Base-by-base conservation (phyloP, 192 early-diverging fungal species). In the Umbelopsis vinacea region DNA sequence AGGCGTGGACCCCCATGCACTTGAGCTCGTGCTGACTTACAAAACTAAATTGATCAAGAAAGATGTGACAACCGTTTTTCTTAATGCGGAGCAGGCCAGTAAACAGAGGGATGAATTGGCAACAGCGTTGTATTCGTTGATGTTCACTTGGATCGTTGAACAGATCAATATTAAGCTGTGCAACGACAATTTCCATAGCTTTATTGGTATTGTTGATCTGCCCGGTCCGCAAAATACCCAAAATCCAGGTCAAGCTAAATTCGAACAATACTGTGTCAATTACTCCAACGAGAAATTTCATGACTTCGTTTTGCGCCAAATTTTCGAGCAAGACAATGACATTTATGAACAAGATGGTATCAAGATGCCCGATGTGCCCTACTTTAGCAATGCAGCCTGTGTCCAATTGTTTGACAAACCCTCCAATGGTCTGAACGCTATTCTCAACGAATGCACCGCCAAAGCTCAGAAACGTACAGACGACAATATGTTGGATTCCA, bases 261-360 rank as follows among this genome's bases (percentile, higher is more conserved):
- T 95, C 81, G 88, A 90, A 74, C 87, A 92, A 70, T 88, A 92
- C 55, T 81, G 87, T 72, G 81, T 82, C 71, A 96, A 96, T 81
- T 95, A 92, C 74, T 90, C 94, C 67, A 96, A 93, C 80, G 96
- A 97, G 81, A 88, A 95, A 66, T 80, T 97, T 14, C 91, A 95
- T 70, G 84, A 89, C 69, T 94, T 94, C 71, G 77, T 89, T 69
- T 81, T 88, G 48, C 84, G 89, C 45, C 86, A 90, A 50, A 76
- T 93, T 53, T 92, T 95, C 69, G 94, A 95, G 73, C 78, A 83
- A 3, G 87, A 87, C 66, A 83, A 77, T 37, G 75, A 82, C 29
- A 87, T 91, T 46, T 90, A 89, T 69, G 82, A 78, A 0, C 66
- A 73, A 37, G 93, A 94, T 53, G 91, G 88, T 26, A 75, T 92